phyloP scores from a whole-genome alignment of 192 early-diverging fungal species.

The Fimicolochytrium jonesii region DNA sequence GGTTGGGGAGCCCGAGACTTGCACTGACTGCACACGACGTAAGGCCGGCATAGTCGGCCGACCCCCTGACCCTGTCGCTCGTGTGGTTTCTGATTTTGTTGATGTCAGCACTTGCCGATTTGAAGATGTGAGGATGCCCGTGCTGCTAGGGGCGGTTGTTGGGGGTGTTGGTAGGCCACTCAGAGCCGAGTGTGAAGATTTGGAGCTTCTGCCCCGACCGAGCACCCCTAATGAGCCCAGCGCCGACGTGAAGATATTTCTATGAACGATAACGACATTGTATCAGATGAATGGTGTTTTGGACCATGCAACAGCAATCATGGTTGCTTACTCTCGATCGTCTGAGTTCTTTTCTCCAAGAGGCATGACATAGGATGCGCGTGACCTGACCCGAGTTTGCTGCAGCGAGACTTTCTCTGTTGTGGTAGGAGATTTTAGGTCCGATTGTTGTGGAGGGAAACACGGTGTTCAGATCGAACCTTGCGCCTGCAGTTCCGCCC shows the following conservation, averaged over 20 bases:
- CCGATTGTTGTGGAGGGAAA: not conserved
- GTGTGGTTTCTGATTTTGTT: not conserved
- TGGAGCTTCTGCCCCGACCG: not conserved
- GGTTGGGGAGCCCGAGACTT: not conserved
- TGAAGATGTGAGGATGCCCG: not conserved
- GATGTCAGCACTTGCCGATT: not conserved
- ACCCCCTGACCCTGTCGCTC: too few species aligned
- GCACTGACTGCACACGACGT: not conserved
- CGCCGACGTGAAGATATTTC: slow-evolving; percentile 10
- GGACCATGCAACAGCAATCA: not conserved
- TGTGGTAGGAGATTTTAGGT: not conserved
- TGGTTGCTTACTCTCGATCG: not conserved
- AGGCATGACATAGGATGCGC: not conserved
- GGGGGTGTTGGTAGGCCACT: slow-evolving; percentile 9
- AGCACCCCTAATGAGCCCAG: slow-evolving; percentile 7
- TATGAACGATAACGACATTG: not conserved
- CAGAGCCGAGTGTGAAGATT: not conserved
- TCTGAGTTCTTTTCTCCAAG: not conserved
- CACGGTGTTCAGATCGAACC: not conserved
- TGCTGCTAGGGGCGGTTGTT: not conserved
- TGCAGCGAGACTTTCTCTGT: not conserved
- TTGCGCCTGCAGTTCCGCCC: slow-evolving; percentile 1
- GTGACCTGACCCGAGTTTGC: not conserved
- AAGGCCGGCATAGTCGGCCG: not conserved
- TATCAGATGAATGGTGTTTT: not conserved